These are phyloP conservation scores for Globomyces sp. DNA, from an alignment of 371 early-diverging fungal species.

Conservation along the genomic window DNA sequence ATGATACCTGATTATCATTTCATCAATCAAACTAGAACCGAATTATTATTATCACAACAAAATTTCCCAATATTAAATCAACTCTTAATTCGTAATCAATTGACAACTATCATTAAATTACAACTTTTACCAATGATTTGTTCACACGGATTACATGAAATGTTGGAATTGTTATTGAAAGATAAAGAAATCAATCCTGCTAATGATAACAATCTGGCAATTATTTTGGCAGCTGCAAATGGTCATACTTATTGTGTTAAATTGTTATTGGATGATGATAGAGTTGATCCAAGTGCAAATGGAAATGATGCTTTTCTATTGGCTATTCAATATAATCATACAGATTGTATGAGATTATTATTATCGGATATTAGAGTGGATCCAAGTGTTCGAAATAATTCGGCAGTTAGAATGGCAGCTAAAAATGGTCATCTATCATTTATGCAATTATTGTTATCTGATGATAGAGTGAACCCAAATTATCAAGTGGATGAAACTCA, in stretches of 20 bases:
- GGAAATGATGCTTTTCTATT: slow-evolving; percentile 4
- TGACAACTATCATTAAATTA: too few relatives aligned
- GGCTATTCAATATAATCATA: too few relatives aligned
- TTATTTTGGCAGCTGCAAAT: slow-evolving; percentile 9
- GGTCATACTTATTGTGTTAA: slow-evolving; percentile 1
- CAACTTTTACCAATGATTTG: too few relatives aligned
- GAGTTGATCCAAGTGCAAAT: slow-evolving; percentile 15
- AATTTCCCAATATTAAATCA: too few relatives aligned
- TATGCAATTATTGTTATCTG: not conserved
- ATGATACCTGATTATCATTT: too few relatives aligned
- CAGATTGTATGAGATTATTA: too few relatives aligned
- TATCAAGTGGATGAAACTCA: not conserved
- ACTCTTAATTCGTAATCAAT: too few relatives aligned
- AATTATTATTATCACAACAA: too few relatives aligned
- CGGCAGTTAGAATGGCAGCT: not conserved
- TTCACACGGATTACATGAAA: too few relatives aligned
- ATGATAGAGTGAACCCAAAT: slow-evolving; percentile 5
- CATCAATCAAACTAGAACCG: too few relatives aligned
- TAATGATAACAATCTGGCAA: slow-evolving; percentile 13
- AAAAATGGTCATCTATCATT: not conserved
- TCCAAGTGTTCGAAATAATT: not conserved
- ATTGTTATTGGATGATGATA: not conserved
- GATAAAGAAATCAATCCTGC: slow-evolving; percentile 15
- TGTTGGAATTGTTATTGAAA: not conserved
- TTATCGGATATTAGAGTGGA: not conserved